Base-by-base conservation (phyloP, 2,329 filamentous ascomycete species). In the Botrytis deweyae region DNA sequence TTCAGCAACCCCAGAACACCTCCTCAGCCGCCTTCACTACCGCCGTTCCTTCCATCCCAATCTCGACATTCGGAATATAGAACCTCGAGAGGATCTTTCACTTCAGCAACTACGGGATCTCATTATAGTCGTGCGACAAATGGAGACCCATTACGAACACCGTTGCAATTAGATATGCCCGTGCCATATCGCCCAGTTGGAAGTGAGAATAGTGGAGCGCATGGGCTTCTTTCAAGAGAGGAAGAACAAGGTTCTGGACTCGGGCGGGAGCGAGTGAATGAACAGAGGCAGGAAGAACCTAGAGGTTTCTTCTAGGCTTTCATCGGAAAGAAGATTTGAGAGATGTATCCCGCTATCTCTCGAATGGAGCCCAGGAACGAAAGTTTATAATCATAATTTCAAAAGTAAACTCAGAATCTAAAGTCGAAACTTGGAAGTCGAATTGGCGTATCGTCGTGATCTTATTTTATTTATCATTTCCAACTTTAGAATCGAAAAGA, bases 381-480 rank as follows among this genome's bases (percentile, higher is more conserved):
- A 18, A 69, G 36, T 68, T 58, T 25, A 44, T 58, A 69, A 42
- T 58, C 4, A 42, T 69, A 69, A 69, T 68, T 36, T 36, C 33
- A 25, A 70, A 58, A 46, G 5, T 18, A 44, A 33, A 33, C n/a
- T 33, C 44, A 52, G 33, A 36, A 42, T 67, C 16, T 22, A 46
- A 46, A 44, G 29, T n/a, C 38, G 20, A 64, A 20, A 40, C n/a
- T 4, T 49, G n/a, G 29, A 22, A 0, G 14, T 16, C 9, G 4
- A 40, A 55, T n/a, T 22, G 3, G 1, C 20, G 25, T 55, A 68
- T 40, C 1, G 12, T 42, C 8, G 29, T 25, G 22, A 63, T n/a
- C 8, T 40, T 40, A n/a, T 42, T 6, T 1, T 3, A 63, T 18
- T n/a, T n/a, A 9, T 18, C 18, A 5, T 18, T 18, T 4, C 52